phyloP scores from a whole-genome alignment of 2,329 filamentous ascomycete genomes.

The Diplodia intermedia region DNA sequence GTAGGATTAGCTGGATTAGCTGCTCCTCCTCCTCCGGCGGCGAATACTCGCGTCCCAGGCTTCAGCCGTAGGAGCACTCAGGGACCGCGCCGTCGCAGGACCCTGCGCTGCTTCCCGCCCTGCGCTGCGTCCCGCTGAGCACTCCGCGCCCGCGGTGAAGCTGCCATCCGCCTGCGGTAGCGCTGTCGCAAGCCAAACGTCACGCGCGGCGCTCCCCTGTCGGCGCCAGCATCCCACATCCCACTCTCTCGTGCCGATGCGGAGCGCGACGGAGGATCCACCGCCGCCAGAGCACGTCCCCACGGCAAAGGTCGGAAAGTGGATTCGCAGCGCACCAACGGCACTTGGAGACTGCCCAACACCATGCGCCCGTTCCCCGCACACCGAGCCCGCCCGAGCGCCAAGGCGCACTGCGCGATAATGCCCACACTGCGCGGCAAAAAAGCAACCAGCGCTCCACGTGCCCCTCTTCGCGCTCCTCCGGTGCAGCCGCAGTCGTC shows the following conservation, averaged over 20 bases:
- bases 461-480: conserved; percentile 29
- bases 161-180: not conserved
- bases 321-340: conserved; percentile 24
- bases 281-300: conserved; percentile 21
- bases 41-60: not conserved
- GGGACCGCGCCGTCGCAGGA: conserved; percentile 27
- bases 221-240: conserved; percentile 18
- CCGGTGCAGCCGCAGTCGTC: conserved; percentile 16
- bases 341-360: conserved; percentile 15
- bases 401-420: conserved; percentile 24
- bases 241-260: conserved; percentile 26
- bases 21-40: conserved; percentile 16
- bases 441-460: conserved; percentile 25
- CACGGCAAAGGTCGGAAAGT: conserved; percentile 28
- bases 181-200: conserved; percentile 19
- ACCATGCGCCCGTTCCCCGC: conserved; percentile 26
- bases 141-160: not conserved
- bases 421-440: conserved; percentile 9
- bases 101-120: conserved; percentile 17
- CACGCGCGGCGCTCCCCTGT: conserved; percentile 16
- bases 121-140: conserved; percentile 11
- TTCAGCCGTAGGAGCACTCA: conserved; percentile 6
- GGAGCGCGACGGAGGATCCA: conserved; percentile 30
- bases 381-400: conserved; percentile 25
- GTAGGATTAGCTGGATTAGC: conserved; percentile 23